Base-by-base conservation (phyloP, 2,329 filamentous ascomycete genomes). In the Teratosphaeria gauchensis region DNA sequence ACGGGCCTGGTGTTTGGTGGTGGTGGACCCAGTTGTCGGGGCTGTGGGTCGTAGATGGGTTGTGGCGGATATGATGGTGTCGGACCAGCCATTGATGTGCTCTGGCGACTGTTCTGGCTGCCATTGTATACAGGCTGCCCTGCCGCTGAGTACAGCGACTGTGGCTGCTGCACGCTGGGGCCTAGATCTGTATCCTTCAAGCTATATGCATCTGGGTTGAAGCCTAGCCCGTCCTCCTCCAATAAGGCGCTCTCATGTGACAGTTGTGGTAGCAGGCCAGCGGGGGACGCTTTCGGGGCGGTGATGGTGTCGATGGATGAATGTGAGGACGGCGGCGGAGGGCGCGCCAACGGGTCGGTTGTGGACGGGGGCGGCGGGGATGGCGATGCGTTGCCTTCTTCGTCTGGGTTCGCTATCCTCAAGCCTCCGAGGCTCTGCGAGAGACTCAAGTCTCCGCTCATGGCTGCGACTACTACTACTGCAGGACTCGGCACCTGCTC, bases 371-470 rank as follows among this genome's bases (percentile, higher is more conserved):
- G 65, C 66, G 53, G 63, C 63, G 2, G 68, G 67, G 3, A 67
- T 65, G 8, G 42, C 21, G 9, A 59, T 42, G 6, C 53, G 32
- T 30, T 30, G 54, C 14, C 59, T 60, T 94, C 85, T 77, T 94
- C 85, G 77, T 96, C 92, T 58, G 92, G 92, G 75, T 97, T 99
- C 69, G 94, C 92, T 74, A 99, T 97, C 74, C 92, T 90, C 75
- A 99, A 80, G 69, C 92, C 92, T 71, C 94, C 94, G 70, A 97
- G 82, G 71, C 90, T 90, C 78, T 92, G 89, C 71, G 91, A 94
- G 66, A 97, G 84, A 76, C 89, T 95, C 73, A 96, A 78, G 21
- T 54, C 91, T 75, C 89, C 90, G 78, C 91, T 90, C 91, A 96
- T 96, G 74, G 72, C 81, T 61, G 54, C 4, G 51, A 48, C 19